Percentiles rank a stretch among this genome's conserved stretches.
phyloP scores from a whole-genome alignment of 805 yeast genomes.

The Jamesozyma gamospora region DNA sequence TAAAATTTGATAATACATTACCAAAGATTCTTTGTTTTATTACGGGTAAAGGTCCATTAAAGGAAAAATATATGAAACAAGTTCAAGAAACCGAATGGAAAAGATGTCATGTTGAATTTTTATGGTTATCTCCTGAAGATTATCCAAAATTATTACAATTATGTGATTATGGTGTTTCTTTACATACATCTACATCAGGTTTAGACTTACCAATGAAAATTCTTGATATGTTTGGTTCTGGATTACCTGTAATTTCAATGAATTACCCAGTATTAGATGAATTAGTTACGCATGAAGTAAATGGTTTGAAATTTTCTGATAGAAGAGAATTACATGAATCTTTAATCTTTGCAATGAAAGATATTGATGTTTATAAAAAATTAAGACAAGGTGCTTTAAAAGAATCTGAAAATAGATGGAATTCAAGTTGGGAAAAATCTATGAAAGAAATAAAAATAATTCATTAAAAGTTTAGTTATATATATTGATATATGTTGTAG shows the following conservation, averaged over 20 bases:
- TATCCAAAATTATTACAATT: slow-evolving; percentile 66
- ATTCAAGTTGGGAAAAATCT: slow-evolving; percentile 52
- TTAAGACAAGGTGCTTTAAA: slow-evolving; percentile 58
- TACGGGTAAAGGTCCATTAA: slow-evolving; percentile 95
- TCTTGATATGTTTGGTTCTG: slow-evolving; percentile 92
- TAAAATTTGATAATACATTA: slow-evolving; percentile 18
- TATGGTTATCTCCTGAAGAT: slow-evolving; percentile 70
- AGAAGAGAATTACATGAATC: slow-evolving; percentile 38
- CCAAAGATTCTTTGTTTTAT: slow-evolving; percentile 59
- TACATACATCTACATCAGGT: slow-evolving; percentile 89
- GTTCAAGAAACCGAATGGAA: slow-evolving; percentile 37
- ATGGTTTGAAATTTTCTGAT: slow-evolving; percentile 53
- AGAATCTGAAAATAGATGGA: slow-evolving; percentile 71
- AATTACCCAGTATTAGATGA: slow-evolving; percentile 71
- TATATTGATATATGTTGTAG: too few relatives aligned
- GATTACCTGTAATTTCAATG: slow-evolving; percentile 79
- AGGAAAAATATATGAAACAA: slow-evolving; percentile 37
- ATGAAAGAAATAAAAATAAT: slow-evolving; percentile 19
- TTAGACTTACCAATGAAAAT: slow-evolving; percentile 95
- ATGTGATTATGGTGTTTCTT: slow-evolving; percentile 82
- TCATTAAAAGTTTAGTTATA: slow-evolving; percentile 1
- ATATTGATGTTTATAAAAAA: slow-evolving; percentile 26
- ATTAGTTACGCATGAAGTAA: slow-evolving; percentile 54
- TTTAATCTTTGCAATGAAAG: slow-evolving; percentile 30
- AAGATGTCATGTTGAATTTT: slow-evolving; percentile 48